Conservation (phyloP, 192 early-diverging fungal species). For the Dissophora globulifera region DNA sequence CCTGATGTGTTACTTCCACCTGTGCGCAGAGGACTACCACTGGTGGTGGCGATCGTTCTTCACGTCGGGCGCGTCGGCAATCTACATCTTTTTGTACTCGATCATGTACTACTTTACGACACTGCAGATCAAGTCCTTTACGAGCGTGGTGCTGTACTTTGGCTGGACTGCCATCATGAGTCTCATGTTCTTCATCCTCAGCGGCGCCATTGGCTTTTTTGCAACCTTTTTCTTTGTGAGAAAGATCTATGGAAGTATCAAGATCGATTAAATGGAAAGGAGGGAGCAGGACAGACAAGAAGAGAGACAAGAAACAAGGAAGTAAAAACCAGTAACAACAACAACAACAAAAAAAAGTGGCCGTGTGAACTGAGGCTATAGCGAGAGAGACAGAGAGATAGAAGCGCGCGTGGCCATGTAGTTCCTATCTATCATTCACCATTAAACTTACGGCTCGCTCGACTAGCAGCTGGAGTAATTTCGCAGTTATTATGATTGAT, state of each 20-base stretch:
- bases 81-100: conserved; percentile 92
- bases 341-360: too few species aligned
- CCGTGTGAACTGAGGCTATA: too few species aligned
- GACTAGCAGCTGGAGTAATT: too few species aligned
- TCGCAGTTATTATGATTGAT: too few species aligned
- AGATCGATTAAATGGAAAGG: conserved; percentile 72
- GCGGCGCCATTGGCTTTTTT: conserved; percentile 84
- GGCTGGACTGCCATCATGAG: conserved; percentile 86
- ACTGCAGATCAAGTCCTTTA: conserved; percentile 81
- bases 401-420: too few species aligned
- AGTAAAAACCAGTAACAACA: too few species aligned
- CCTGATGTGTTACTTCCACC: conserved; percentile 88
- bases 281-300: not conserved
- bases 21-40: conserved; percentile 85
- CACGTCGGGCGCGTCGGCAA: conserved; percentile 83
- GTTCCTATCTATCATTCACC: too few species aligned
- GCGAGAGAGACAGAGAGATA: too few species aligned
- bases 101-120: conserved; percentile 86
- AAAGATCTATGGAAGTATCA: conserved; percentile 86
- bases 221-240: conserved; percentile 82
- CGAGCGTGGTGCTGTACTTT: conserved; percentile 88
- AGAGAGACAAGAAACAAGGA: not conserved
- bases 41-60: conserved; percentile 94
- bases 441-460: too few species aligned
- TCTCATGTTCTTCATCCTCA: conserved; percentile 78